Conservation (phyloP, 352 stramenopile genomes). For the Pythium rishiriense region DNA sequence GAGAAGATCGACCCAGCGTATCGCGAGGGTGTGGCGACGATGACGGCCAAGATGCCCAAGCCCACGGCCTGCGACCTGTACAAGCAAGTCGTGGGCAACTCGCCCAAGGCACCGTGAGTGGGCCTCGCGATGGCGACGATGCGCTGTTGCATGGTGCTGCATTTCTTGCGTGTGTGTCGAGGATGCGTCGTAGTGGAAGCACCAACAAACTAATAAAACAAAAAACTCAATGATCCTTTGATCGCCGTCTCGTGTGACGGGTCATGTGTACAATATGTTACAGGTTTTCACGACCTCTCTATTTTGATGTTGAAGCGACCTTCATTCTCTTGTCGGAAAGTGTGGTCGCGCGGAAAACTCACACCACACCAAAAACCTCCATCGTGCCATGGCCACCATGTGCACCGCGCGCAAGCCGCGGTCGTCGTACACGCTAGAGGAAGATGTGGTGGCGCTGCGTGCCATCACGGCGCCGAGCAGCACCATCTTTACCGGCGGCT, state of each 20-base stretch:
- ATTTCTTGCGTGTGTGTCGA: too few species aligned
- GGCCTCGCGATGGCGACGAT: not conserved
- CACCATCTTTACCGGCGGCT: not conserved
- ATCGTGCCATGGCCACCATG: not conserved
- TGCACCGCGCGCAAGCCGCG: constrained; percentile 12
- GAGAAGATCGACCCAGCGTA: constrained; percentile 29
- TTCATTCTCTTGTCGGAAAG: not conserved
- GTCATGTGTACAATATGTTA: not conserved
- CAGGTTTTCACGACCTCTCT: not conserved
- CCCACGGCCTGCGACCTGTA: constrained; percentile 28
- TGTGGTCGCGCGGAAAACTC: not conserved
- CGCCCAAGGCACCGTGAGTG: constrained; percentile 18
- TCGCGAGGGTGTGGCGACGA: constrained; percentile 22
- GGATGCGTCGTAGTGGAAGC: too few species aligned
- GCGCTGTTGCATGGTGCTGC: constrained; percentile 1
- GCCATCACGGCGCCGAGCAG: not conserved
- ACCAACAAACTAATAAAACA: not conserved
- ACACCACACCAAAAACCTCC: not conserved
- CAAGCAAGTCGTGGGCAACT: constrained; percentile 22
- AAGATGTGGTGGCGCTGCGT: constrained; percentile 5
- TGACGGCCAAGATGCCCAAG: constrained; percentile 11
- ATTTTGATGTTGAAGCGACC: constrained; percentile 13
- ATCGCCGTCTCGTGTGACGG: not conserved
- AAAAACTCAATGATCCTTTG: not conserved
- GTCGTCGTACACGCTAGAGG: constrained; percentile 2